Percentiles rank a stretch among this genome's conserved stretches.
Conservation (phyloP, 2,329 filamentous ascomycete genomes). For the Diaporthe caulivora region DNA sequence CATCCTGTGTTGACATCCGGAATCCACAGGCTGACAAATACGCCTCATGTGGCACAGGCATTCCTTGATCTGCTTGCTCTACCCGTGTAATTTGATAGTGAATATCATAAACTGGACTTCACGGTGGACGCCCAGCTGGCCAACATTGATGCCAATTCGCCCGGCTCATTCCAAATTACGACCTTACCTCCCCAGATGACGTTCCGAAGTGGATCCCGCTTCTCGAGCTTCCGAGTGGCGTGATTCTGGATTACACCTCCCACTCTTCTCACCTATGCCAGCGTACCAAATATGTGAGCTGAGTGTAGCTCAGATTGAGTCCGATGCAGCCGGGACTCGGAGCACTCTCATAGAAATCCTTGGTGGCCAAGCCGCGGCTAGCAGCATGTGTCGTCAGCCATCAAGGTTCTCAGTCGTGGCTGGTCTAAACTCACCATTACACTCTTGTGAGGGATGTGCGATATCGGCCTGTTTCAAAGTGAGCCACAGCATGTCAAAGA, state of each 20-base stretch:
- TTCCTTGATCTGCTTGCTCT: background rate
- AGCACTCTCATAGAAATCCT: background rate
- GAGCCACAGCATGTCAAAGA: background rate
- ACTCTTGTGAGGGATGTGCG: background rate
- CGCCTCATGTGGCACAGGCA: background rate
- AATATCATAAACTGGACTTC: background rate
- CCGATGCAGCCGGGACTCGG: background rate
- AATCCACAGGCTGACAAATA: slow-evolving; percentile 32
- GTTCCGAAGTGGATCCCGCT: slow-evolving; percentile 15
- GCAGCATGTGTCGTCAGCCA: background rate
- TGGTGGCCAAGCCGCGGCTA: slow-evolving; percentile 1
- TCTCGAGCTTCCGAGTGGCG: slow-evolving; percentile 16
- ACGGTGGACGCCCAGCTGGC: background rate
- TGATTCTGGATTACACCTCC: background rate
- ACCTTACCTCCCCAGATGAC: background rate
- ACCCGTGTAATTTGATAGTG: background rate
- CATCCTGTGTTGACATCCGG: background rate
- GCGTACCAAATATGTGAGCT: background rate
- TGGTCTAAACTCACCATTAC: background rate
- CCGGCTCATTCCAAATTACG: slow-evolving; percentile 21
- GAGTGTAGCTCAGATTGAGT: background rate
- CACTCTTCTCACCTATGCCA: background rate
- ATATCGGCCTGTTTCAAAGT: slow-evolving; percentile 4
- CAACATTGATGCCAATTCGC: slow-evolving; percentile 5
- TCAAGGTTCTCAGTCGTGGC: background rate